Conservation (phyloP, 1,284 basidiomycete genomes). For the Ustilago hordei region DNA sequence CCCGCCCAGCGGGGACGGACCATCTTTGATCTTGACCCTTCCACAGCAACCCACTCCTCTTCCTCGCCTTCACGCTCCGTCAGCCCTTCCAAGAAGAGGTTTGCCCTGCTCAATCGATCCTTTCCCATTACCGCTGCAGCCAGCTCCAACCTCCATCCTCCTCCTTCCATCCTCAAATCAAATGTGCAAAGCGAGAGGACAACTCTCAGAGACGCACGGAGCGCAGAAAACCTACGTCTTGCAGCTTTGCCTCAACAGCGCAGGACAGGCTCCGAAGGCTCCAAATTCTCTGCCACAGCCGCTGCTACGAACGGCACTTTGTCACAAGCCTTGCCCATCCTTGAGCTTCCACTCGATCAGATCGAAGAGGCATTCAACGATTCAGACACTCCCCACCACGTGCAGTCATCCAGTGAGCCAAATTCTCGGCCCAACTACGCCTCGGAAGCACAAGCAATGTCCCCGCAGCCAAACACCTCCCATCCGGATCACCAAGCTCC, state of each 20-base stretch:
- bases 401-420: slow-evolving; percentile 10
- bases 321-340: slow-evolving; percentile 21
- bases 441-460: not conserved
- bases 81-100: slow-evolving; percentile 27
- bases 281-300: slow-evolving; percentile 7
- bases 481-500: not conserved
- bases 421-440: not conserved
- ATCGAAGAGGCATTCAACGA: slow-evolving; percentile 30
- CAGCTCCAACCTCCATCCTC: slow-evolving; percentile 12
- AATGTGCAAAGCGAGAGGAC: not conserved
- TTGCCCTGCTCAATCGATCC: slow-evolving; percentile 18
- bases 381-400: not conserved
- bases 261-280: slow-evolving; percentile 34
- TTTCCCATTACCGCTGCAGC: slow-evolving; percentile 12
- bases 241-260: slow-evolving; percentile 30
- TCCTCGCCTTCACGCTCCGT: slow-evolving; percentile 18
- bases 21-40: slow-evolving; percentile 10
- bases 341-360: slow-evolving; percentile 38
- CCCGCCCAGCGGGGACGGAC: slow-evolving; percentile 12
- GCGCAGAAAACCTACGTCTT: slow-evolving; percentile 42
- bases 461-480: not conserved
- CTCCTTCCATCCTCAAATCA: slow-evolving; percentile 20
- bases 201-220: slow-evolving; percentile 25
- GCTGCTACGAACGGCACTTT: not conserved
- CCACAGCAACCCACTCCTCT: slow-evolving; percentile 7